Conservation (phyloP, 2,329 filamentous ascomycete genomes). For the Zymoseptoria brevis region DNA sequence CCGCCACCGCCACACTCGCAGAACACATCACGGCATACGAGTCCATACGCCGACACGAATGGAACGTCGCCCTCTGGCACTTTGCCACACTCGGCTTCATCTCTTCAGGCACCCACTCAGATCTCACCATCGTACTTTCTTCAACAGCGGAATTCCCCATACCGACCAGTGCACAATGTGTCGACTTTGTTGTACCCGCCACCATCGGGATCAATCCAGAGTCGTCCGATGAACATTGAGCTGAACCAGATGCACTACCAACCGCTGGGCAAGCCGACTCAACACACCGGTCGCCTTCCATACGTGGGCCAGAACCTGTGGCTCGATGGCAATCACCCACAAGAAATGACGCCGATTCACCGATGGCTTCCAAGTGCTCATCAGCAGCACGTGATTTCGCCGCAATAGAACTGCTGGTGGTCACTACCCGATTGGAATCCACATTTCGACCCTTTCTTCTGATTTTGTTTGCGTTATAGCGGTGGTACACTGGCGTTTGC, state of each 20-base stretch:
- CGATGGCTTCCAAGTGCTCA: conserved; percentile 20
- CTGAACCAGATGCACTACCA: conserved; percentile 47
- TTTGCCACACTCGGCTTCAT: conserved; percentile 46
- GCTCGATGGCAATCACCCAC: conserved; percentile 25
- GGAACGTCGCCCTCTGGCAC: conserved; percentile 63
- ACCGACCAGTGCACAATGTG: conserved; percentile 81
- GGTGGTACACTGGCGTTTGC: neutral
- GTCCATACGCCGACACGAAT: conserved; percentile 47
- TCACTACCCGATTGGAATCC: neutral
- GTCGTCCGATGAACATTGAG: conserved; percentile 36
- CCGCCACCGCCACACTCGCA: conserved; percentile 18
- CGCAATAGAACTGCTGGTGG: neutral
- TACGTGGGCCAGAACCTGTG: conserved; percentile 31
- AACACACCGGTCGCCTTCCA: conserved; percentile 39
- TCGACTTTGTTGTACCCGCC: conserved; percentile 87
- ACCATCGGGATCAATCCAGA: conserved; percentile 67
- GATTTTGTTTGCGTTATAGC: neutral
- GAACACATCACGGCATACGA: conserved; percentile 42
- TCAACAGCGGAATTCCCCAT: conserved; percentile 82
- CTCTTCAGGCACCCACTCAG: conserved; percentile 47
- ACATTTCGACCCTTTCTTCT: neutral
- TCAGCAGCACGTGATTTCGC: neutral
- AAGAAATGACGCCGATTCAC: conserved; percentile 26
- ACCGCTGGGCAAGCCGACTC: conserved; percentile 39
- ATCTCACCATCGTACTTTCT: conserved; percentile 84